phyloP scores from a whole-genome alignment of 805 yeast genomes.

The Candida hungchunana region DNA sequence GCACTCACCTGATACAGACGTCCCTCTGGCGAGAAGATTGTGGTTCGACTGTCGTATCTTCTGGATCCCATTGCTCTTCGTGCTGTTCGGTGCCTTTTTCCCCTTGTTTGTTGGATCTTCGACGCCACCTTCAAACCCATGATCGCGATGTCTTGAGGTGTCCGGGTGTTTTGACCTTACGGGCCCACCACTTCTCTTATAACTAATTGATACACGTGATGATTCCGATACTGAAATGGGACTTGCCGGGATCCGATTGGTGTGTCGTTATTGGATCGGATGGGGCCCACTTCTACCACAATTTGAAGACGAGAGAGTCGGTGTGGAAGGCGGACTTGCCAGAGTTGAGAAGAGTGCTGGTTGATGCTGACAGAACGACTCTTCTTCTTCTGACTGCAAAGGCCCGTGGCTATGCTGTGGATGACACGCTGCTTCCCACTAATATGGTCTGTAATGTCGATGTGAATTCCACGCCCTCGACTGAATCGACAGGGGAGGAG shows the following conservation, averaged over 20 bases:
- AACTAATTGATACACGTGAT: background rate
- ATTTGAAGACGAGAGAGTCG: conserved; percentile 27
- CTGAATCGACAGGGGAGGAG: too few relatives aligned
- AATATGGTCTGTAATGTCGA: too few relatives aligned
- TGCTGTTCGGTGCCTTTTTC: background rate
- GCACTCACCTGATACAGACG: conserved; percentile 79
- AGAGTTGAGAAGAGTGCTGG: conserved; percentile 25
- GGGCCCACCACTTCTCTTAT: too few relatives aligned
- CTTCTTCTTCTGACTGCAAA: conserved; percentile 33
- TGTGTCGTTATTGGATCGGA: conserved; percentile 35
- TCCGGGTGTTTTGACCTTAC: too few relatives aligned
- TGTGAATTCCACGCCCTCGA: too few relatives aligned
- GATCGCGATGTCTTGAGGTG: too few relatives aligned
- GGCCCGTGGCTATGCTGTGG: conserved; percentile 33
- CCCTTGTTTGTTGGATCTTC: background rate
- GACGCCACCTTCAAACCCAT: conserved; percentile 1
- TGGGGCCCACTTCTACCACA: conserved; percentile 41
- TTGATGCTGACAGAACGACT: conserved; percentile 25
- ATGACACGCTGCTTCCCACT: too few relatives aligned
- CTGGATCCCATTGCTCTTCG: conserved; percentile 71
- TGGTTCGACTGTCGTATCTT: conserved; percentile 98
- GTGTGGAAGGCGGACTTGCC: conserved; percentile 35
- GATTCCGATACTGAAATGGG: conserved; percentile 6
- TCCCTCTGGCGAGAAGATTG: conserved; percentile 98
- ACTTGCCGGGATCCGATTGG: conserved; percentile 31